phyloP scores from a whole-genome alignment of 1,284 basidiomycete species.

The Phellinidium pouzarii region DNA sequence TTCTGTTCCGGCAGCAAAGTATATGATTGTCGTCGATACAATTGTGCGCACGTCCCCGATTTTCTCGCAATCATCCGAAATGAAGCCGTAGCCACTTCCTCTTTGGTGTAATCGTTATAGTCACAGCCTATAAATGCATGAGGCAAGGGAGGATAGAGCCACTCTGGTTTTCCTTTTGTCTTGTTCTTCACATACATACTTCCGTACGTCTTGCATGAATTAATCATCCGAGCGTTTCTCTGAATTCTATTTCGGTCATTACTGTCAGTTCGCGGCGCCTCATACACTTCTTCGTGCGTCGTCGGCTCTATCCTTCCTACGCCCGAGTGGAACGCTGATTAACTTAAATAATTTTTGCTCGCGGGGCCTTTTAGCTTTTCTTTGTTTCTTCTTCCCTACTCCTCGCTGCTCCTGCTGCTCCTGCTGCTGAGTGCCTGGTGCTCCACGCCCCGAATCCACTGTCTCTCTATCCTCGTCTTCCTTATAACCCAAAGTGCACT shows the following conservation, averaged over 20 bases:
- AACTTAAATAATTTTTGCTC: neutral
- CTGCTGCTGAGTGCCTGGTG: constrained; percentile 12
- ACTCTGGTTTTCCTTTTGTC: constrained; percentile 4
- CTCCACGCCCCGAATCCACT: constrained; percentile 2
- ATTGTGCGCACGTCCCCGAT: neutral
- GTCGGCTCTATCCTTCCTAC: constrained; percentile 3
- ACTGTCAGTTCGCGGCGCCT: too few species aligned
- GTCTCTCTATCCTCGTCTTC: neutral
- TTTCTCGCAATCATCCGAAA: constrained; percentile 10
- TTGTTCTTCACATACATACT: constrained; percentile 6
- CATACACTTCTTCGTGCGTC: constrained; percentile 2
- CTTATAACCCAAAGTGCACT: neutral
- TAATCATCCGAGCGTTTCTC: constrained; percentile 2
- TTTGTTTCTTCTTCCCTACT: neutral
- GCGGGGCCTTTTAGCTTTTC: neutral
- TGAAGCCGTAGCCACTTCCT: constrained; percentile 6
- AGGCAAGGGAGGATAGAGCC: constrained; percentile 1
- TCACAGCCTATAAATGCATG: constrained; percentile 9
- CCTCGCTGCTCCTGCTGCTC: too few species aligned
- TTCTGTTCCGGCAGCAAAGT: neutral
- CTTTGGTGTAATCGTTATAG: neutral
- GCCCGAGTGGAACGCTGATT: neutral
- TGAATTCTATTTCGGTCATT: too few species aligned
- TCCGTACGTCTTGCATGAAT: constrained; percentile 5
- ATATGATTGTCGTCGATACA: neutral